Evolutionary conservation across 2,329 filamentous ascomycete species (phyloP), one percentile per base, ranked within the genome.

Genomic region (Xylaria sp.): DNA sequence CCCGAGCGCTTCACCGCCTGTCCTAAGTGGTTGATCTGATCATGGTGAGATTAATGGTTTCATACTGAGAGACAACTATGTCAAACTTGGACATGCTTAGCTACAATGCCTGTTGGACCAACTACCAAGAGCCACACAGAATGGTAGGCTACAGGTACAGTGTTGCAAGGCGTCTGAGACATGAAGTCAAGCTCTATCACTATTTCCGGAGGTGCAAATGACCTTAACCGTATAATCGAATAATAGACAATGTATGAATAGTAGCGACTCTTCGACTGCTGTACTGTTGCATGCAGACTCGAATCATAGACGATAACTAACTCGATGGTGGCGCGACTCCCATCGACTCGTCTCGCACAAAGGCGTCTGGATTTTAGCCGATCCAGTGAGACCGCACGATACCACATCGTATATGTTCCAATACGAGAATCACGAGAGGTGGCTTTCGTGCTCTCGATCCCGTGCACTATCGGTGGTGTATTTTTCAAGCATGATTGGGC

Each of bases 341-440:
- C 50, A 39, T 41, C 63, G 34, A 65, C 34, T 60, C n/a, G 9
- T 59, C 46, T 37, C 34, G 23, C 56, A 52, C 51, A 55, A 37
- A 52, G 39, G 48, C 28, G 25, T 20, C n/a, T n/a, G 50, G n/a
- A 32, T 37, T 46, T 65, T 69, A 59, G 37, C 63, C 67, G 63
- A 52, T 52, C 41, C 41, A 60, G 37, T 66, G 15, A 55, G 34
- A 60, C 25, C 54, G 32, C 39, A 25, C 50, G 41, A 64, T 63
- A 61, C 66, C 34, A 61, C 68, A 60, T 67, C 64, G 64, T 46
- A 56, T 59, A 50, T 25, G 15, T 63, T 66, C 52, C 52, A 63
- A 69, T 66, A 69, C 67, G 67, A 69, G 58, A 13, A 63, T 20
- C n/a, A 48, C 44, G 18, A 34, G 15, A 46, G 25, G 25, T 46